Evolutionary conservation across 345 rosid genomes (phyloP), one percentile per base, ranked within the genome.

Genomic region (Gossypium bickii): DNA sequence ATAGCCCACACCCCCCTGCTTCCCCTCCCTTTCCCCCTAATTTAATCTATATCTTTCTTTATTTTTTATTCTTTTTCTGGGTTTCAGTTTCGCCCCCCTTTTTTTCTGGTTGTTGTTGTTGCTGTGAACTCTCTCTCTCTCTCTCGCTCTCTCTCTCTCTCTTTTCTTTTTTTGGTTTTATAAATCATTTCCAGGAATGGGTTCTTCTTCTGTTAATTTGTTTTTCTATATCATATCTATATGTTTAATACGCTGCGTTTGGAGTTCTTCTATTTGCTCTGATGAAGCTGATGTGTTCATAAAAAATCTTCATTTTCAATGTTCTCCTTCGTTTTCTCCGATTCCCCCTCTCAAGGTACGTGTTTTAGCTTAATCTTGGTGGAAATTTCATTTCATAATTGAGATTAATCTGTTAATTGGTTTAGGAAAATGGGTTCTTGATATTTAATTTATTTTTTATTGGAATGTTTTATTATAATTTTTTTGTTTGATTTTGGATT

Each of bases 301-400:
- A 25, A 77, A 34, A 74, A 73, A 72, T 73, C 82, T 94, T 72
- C 81, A 78, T 52, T 74, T 78, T 20, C 92, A 78, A 80, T 94
- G 97, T 76, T 85, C 87, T 78, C 80, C 64, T 20, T 83, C 87
- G 83, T 80, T 86, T 79, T 79, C 88, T 29, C 88, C 91, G 3
- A 82, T 48, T 24, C 92, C 87, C 60, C 88, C 93, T 76, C 61
- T 88, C 53, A 77, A 90, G 93, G 97, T 92, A 62, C 75, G 74
- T 53, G 11, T 57, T 55, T 48, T 15, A 57, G 45, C 52, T 45
- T 67, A 3, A 20, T 61, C 41, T 76, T 45, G 8, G 47, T 49
- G 4, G 18, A 18, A 29, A 12, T 49, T 47, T 15, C 3, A 27
- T 81, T 2, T 18, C 65, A n/a, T 64, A 51, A 9, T 51, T 47